Percentiles rank a stretch among this genome's conserved stretches.
Conservation (phyloP, 345 rosid genomes). For the Gossypium ekmanianum region DNA sequence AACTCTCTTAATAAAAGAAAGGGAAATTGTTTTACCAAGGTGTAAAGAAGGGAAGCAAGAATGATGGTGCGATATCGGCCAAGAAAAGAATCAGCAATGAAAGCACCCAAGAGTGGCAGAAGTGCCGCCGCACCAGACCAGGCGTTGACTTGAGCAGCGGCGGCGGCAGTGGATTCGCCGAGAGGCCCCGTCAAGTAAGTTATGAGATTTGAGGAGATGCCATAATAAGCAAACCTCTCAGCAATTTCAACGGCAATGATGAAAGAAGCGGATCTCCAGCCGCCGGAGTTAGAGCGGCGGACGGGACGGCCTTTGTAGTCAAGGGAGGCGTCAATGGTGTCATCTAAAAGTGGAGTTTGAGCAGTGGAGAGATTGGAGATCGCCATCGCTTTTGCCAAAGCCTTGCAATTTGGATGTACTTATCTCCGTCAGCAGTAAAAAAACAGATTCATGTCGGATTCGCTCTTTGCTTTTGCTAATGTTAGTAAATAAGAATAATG, state of each 20-base stretch:
- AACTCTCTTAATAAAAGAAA: background rate
- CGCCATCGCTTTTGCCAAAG: background rate
- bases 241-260: constrained; percentile 42
- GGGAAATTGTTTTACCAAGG: constrained; percentile 25
- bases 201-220: constrained; percentile 44
- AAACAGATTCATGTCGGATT: too few species aligned
- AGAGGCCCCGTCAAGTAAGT: constrained; percentile 45
- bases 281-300: constrained; percentile 33
- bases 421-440: too few species aligned
- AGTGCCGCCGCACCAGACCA: constrained; percentile 46
- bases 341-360: constrained; percentile 13
- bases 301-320: constrained; percentile 36
- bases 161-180: constrained; percentile 43
- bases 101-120: constrained; percentile 50
- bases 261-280: constrained; percentile 52
- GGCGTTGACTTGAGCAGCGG: constrained; percentile 46
- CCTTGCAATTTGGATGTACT: background rate
- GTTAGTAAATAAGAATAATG: too few species aligned
- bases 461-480: too few species aligned
- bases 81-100: constrained; percentile 45
- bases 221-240: constrained; percentile 48
- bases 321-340: constrained; percentile 28
- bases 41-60: constrained; percentile 39
- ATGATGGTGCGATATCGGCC: constrained; percentile 52
- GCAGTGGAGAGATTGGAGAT: background rate